Conservation (phyloP, 495 filamentous ascomycete genomes). For the Hyaloscypha bicolor region DNA sequence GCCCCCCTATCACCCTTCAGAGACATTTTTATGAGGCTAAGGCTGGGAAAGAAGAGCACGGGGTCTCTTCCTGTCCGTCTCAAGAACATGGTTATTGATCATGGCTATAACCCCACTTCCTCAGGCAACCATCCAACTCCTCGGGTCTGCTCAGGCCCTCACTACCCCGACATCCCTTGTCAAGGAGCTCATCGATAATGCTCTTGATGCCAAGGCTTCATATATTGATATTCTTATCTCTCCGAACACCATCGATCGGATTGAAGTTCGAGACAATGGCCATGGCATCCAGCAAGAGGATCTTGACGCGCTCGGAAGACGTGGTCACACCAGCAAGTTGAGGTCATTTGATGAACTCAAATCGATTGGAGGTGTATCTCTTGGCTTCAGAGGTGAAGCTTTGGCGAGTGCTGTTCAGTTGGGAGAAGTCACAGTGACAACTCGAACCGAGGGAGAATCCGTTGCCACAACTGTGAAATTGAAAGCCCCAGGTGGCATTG, state of each 20-base stretch:
- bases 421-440: conserved; percentile 66
- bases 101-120: conserved; percentile 66
- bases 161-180: conserved; percentile 72
- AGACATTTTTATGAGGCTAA: neutral
- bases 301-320: conserved; percentile 65
- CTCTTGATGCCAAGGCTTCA: conserved; percentile 79
- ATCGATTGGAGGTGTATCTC: conserved; percentile 60
- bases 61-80: neutral
- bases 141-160: conserved; percentile 75
- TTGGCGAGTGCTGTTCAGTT: conserved; percentile 77
- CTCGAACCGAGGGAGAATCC: conserved; percentile 69
- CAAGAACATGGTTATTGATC: conserved; percentile 3
- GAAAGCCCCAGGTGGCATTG: conserved; percentile 40
- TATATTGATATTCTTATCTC: conserved; percentile 74
- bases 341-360: conserved; percentile 70
- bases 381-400: conserved; percentile 90
- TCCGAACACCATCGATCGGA: conserved; percentile 73
- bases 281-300: conserved; percentile 76
- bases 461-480: conserved; percentile 53
- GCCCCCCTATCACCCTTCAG: neutral
- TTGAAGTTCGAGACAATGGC: conserved; percentile 91
- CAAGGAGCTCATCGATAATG: conserved; percentile 93
- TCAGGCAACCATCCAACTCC: conserved; percentile 59
- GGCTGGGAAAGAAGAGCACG: neutral
- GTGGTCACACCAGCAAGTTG: conserved; percentile 87